Evolutionary conservation across 1,139 yeast species (phyloP), one percentile per base, ranked within the genome.

Genomic region (Lodderomyces jiufengensis): DNA sequence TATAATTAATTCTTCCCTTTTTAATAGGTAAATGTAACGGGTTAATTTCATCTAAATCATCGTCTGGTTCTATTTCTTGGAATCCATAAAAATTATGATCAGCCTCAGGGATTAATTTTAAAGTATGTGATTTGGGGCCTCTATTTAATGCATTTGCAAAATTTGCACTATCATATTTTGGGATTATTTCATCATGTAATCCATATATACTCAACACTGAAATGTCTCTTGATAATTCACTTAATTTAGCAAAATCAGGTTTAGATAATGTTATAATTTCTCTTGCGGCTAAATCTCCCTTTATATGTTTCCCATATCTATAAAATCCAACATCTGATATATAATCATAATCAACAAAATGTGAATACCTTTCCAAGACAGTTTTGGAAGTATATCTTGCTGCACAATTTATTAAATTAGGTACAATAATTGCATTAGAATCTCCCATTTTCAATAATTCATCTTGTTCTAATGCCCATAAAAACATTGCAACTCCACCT

Each of bases 51-150:
- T 49, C 54, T 9, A 45, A 48, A 32, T 61, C 66, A 11, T 42
- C 48, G 5, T 52, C 63, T 16, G 59, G 57, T 9, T 51, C 53
- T 40, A 65, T 66, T 13, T 51, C 55, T 3, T 52, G 51, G 2
- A 53, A 49, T 0, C 94, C 92, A 51, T 72, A 81, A 51, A 74
- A 88, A 51, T 85, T 84, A 57, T 90, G 97, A 53, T 87, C 92
- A 0, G 95, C 95, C 31, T 66, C 68, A 0, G 76, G 73, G 9
- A 90, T 63, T 15, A 86, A 57, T 29, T 69, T 66, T 39, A 87
- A 61, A 9, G 69, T 62, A 49, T 84, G 92, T 4, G 71, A 51
- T 27, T 51, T 49, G 16, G 80, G 68, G 1, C 74, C 76, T 12
- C 75, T 57, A 26, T 65, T 73, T 40, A 86, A 73, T 5, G 61